Conservation (phyloP, 2,329 filamentous ascomycete genomes). For the Westerdykella aurantiaca region DNA sequence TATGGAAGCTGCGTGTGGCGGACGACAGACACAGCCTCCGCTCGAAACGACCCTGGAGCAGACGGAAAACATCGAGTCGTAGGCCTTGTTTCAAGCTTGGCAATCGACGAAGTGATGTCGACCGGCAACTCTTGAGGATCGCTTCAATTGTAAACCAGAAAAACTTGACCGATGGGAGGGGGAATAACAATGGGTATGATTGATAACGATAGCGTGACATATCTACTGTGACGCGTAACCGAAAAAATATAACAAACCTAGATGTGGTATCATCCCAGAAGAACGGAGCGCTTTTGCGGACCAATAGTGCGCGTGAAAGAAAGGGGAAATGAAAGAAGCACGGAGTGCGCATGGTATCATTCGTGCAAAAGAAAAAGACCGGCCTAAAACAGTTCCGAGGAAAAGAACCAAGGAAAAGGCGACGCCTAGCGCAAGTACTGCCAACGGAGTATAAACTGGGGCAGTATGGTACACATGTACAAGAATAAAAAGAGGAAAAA, state of each 20-base stretch:
- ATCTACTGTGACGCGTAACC: too few species aligned
- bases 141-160: too few species aligned
- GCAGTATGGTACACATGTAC: constrained; percentile 7
- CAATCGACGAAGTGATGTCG: background rate
- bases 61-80: background rate
- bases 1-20: background rate
- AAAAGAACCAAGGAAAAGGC: background rate
- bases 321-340: background rate
- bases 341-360: background rate
- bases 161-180: too few species aligned
- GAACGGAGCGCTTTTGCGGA: background rate
- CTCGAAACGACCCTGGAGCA: background rate
- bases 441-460: background rate
- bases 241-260: background rate
- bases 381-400: background rate
- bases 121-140: background rate
- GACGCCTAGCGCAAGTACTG: background rate
- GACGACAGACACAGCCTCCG: background rate
- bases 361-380: background rate
- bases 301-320: background rate
- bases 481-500: background rate
- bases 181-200: too few species aligned
- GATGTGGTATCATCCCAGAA: background rate
- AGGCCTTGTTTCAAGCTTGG: background rate
- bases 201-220: too few species aligned